Percentiles rank a stretch among this genome's conserved stretches.
These are phyloP conservation scores for Microstegium vimineum DNA, from an alignment of 176 grass and related monocot species.

Conservation along the genomic window DNA sequence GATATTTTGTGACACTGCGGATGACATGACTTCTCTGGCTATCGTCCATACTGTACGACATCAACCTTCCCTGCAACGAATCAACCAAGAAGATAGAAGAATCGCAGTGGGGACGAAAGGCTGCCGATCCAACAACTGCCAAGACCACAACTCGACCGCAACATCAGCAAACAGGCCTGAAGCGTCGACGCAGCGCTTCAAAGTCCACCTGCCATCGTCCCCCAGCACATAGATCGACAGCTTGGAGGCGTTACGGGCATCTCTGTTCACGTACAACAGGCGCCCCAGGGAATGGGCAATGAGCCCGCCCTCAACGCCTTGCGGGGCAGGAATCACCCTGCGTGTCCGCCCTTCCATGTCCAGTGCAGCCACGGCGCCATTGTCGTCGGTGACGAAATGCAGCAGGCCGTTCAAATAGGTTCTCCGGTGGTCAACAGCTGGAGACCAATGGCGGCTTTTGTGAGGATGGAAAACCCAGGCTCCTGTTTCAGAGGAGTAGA, in stretches of 20 bases:
- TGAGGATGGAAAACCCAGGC: not conserved
- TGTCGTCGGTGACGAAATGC: not conserved
- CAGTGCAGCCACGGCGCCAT: not conserved
- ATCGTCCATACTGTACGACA: not conserved
- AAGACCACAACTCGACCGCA: not conserved
- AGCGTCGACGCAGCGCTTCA: not conserved
- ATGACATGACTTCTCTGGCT: not conserved
- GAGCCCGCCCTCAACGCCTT: not conserved
- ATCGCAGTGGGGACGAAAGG: not conserved
- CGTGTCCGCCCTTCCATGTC: not conserved
- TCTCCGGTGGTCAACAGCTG: not conserved
- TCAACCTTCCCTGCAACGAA: not conserved
- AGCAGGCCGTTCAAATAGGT: not conserved
- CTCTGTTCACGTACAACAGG: not conserved
- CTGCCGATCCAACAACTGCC: not conserved
- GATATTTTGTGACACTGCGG: not conserved
- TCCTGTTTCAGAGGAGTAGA: not conserved
- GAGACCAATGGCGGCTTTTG: not conserved
- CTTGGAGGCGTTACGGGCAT: not conserved
- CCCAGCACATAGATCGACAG: not conserved
- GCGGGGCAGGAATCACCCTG: not conserved
- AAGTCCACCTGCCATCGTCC: not conserved
- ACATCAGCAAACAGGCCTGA: not conserved
- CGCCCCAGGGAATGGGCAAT: not conserved
- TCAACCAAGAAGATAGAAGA: not conserved